phyloP scores from a whole-genome alignment of 2,329 filamentous ascomycete genomes.

The Colletotrichum sp. region DNA sequence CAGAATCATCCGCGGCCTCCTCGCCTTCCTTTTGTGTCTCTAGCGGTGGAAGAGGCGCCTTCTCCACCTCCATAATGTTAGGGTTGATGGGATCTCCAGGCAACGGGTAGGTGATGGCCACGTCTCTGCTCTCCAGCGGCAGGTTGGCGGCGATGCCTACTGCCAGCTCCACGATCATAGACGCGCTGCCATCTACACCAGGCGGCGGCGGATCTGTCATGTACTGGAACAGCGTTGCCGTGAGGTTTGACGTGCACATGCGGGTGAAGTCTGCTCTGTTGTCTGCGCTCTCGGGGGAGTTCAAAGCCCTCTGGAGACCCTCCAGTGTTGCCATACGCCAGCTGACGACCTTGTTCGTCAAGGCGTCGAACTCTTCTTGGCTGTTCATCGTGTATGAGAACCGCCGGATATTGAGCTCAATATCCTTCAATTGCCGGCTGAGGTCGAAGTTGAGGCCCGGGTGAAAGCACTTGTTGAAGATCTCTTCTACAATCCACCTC shows the following conservation, averaged over 20 bases:
- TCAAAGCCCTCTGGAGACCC: slow-evolving; percentile 77
- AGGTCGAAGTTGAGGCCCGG: slow-evolving; percentile 80
- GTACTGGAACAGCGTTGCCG: slow-evolving; percentile 73
- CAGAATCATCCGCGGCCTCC: slow-evolving; percentile 46
- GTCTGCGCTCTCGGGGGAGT: slow-evolving; percentile 67
- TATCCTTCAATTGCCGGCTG: slow-evolving; percentile 79
- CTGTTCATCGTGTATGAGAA: slow-evolving; percentile 76
- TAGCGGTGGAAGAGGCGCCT: slow-evolving; percentile 69
- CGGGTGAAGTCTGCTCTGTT: slow-evolving; percentile 74
- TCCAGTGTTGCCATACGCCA: slow-evolving; percentile 96
- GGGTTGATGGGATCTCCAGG: slow-evolving; percentile 75
- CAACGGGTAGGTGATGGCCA: slow-evolving; percentile 83
- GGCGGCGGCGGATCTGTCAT: slow-evolving; percentile 78
- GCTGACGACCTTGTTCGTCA: slow-evolving; percentile 85
- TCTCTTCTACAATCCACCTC: slow-evolving; percentile 87
- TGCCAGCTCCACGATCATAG: slow-evolving; percentile 92
- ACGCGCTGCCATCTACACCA: slow-evolving; percentile 85
- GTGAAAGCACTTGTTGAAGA: slow-evolving; percentile 93
- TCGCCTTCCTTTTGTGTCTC: slow-evolving; percentile 45
- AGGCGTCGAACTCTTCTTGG: slow-evolving; percentile 86
- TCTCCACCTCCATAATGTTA: slow-evolving; percentile 86
- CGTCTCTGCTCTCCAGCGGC: slow-evolving; percentile 89
- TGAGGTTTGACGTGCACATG: slow-evolving; percentile 71
- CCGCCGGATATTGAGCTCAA: slow-evolving; percentile 86
- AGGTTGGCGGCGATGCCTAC: slow-evolving; percentile 85